Conservation (phyloP, 2,329 filamentous ascomycete species). For the Colletotrichum abscissum region DNA sequence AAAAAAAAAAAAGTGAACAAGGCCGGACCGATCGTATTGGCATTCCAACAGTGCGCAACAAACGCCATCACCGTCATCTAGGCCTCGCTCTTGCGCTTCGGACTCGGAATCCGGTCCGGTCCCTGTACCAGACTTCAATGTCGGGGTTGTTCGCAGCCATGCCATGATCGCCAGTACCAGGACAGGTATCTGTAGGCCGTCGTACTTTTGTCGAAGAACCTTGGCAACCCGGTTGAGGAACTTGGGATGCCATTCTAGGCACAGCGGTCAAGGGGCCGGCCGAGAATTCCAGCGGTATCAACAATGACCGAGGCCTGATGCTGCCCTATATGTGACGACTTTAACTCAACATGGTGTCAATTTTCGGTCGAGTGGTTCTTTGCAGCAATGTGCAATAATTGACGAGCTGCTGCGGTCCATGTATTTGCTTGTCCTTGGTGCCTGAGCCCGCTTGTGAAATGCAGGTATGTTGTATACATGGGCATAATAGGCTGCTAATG, state of each 20-base stretch:
- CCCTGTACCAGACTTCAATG: background rate
- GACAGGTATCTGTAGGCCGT: background rate
- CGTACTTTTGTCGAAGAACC: background rate
- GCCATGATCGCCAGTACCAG: constrained; percentile 8
- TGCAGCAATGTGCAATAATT: background rate
- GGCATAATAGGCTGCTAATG: background rate
- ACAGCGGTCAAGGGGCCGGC: constrained; percentile 10
- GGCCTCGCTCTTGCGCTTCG: constrained; percentile 13
- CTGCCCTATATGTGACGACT: background rate
- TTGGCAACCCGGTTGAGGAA: background rate
- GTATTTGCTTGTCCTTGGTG: background rate
- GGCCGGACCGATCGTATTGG: constrained; percentile 2
- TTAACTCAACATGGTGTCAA: background rate
- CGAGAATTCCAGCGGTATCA: constrained; percentile 29
- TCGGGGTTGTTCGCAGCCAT: constrained; percentile 4
- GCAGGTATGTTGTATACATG: background rate
- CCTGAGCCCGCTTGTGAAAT: background rate
- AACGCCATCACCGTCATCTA: background rate
- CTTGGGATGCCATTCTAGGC: background rate
- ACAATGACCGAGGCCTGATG: constrained; percentile 6
- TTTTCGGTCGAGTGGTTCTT: background rate
- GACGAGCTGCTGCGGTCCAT: background rate
- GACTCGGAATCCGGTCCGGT: constrained; percentile 17
- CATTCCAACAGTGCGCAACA: background rate
- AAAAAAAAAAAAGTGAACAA: constrained; percentile 13